Conservation (phyloP, 2,329 filamentous ascomycete species). For the Fusarium paranaense region DNA sequence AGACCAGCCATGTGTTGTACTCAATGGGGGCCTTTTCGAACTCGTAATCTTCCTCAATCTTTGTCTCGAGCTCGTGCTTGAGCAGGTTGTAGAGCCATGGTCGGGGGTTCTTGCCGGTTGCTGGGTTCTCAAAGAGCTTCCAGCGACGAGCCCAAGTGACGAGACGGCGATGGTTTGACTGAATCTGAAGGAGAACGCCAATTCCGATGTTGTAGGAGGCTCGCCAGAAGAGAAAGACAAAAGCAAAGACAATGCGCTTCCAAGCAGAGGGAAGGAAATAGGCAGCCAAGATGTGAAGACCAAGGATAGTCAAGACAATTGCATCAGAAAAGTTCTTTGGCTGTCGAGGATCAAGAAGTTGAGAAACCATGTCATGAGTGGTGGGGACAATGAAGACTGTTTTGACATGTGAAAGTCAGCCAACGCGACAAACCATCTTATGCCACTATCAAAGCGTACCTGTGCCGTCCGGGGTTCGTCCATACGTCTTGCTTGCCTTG, state of each 20-base stretch:
- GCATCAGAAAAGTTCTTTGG: slow-evolving; percentile 94
- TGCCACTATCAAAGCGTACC: slow-evolving; percentile 67
- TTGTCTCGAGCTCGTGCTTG: slow-evolving; percentile 91
- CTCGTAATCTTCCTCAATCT: slow-evolving; percentile 92
- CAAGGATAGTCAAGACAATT: slow-evolving; percentile 82
- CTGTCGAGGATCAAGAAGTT: slow-evolving; percentile 92
- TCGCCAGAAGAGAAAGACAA: slow-evolving; percentile 92
- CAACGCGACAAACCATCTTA: slow-evolving; percentile 13
- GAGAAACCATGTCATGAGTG: slow-evolving; percentile 99
- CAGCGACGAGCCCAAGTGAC: slow-evolving; percentile 89
- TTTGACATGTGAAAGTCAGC: slow-evolving; percentile 42
- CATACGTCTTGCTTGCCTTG: slow-evolving; percentile 80
- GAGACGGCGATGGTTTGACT: slow-evolving; percentile 89
- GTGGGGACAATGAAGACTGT: slow-evolving; percentile 94
- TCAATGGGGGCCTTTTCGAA: slow-evolving; percentile 94
- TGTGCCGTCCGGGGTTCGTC: slow-evolving; percentile 89
- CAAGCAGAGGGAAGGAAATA: slow-evolving; percentile 77
- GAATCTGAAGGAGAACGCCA: slow-evolving; percentile 86
- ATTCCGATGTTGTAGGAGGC: slow-evolving; percentile 94
- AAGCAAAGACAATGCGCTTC: slow-evolving; percentile 82
- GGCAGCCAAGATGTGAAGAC: slow-evolving; percentile 77
- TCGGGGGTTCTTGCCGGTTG: slow-evolving; percentile 83
- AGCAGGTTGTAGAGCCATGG: slow-evolving; percentile 86
- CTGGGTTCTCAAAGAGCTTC: slow-evolving; percentile 86
- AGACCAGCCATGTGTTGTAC: slow-evolving; percentile 99